Evolutionary conservation across 2,329 filamentous ascomycete genomes (phyloP).

Genomic region (Akanthomyces muscarius): DNA sequence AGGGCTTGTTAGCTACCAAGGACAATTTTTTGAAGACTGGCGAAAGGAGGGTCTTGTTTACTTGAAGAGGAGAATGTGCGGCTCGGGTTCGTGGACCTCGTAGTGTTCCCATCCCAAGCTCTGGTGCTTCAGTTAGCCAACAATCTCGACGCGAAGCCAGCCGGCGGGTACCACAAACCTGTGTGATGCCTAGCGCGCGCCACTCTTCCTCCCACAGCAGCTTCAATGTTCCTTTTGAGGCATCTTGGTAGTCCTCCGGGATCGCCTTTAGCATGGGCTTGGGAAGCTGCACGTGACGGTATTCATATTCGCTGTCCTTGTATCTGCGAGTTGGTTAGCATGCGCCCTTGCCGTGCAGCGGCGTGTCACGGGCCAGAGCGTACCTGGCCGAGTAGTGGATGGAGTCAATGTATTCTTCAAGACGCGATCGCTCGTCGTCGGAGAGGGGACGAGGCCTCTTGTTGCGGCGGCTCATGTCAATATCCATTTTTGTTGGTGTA

Average conservation of each 20-base stretch:
- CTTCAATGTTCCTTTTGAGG: conserved; percentile 86
- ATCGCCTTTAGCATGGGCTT: conserved; percentile 98
- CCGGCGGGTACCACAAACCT: conserved; percentile 53
- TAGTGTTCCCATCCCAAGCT: conserved; percentile 99
- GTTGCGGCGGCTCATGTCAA: conserved; percentile 84
- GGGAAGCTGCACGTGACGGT: conserved; percentile 94
- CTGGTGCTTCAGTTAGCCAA: conserved; percentile 41
- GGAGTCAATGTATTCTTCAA: conserved; percentile 87
- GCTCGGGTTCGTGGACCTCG: conserved; percentile 97
- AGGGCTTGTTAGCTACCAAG: conserved; percentile 5
- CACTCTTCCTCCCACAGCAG: conserved; percentile 98
- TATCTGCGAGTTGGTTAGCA: conserved; percentile 57
- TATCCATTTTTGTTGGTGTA: conserved; percentile 38
- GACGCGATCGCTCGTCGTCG: conserved; percentile 73
- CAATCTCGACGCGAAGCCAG: neutral
- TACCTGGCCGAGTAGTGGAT: conserved; percentile 96
- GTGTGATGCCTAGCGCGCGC: conserved; percentile 94
- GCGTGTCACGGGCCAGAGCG: conserved; percentile 25
- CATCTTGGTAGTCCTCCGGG: conserved; percentile 90
- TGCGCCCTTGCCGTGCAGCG: neutral
- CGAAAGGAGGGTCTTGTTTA: conserved; percentile 42
- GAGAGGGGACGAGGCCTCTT: conserved; percentile 75
- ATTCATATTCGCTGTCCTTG: conserved; percentile 88
- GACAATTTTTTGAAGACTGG: neutral
- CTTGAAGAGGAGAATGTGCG: conserved; percentile 98